Evolutionary conservation across 345 rosid genomes (phyloP).

Genomic region (Pugionium dolabratum): DNA sequence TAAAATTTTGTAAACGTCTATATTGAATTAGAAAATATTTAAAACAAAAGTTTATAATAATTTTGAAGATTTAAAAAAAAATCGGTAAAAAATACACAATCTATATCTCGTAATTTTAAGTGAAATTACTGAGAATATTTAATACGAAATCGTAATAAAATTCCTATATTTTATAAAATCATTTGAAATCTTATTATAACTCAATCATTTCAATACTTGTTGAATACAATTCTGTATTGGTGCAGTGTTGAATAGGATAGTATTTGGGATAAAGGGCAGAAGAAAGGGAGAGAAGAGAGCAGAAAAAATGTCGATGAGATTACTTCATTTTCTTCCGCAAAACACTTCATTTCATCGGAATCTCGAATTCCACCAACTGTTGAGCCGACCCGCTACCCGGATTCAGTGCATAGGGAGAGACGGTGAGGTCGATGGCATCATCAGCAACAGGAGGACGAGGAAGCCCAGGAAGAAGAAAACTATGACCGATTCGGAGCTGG

Average conservation of each 20-base stretch:
- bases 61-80: too few species aligned
- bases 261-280: neutral
- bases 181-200: too few species aligned
- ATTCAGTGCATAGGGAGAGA: constrained; percentile 42
- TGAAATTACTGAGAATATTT: too few species aligned
- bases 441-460: constrained; percentile 27
- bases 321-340: constrained; percentile 38
- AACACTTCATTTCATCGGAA: constrained; percentile 19
- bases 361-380: constrained; percentile 5
- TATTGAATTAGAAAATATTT: too few species aligned
- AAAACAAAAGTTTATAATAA: too few species aligned
- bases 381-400: constrained; percentile 40
- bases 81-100: too few species aligned
- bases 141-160: too few species aligned
- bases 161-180: too few species aligned
- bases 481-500: constrained; percentile 50
- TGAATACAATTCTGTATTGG: too few species aligned
- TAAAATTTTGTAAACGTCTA: too few species aligned
- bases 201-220: too few species aligned
- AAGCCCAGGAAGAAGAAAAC: constrained; percentile 29
- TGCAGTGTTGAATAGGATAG: neutral
- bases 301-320: constrained; percentile 48
- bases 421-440: constrained; percentile 24
- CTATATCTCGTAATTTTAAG: too few species aligned
- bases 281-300: constrained; percentile 5